Base-by-base conservation (phyloP, 2,329 filamentous ascomycete genomes). In the Neoscytalidium dimidiatum region DNA sequence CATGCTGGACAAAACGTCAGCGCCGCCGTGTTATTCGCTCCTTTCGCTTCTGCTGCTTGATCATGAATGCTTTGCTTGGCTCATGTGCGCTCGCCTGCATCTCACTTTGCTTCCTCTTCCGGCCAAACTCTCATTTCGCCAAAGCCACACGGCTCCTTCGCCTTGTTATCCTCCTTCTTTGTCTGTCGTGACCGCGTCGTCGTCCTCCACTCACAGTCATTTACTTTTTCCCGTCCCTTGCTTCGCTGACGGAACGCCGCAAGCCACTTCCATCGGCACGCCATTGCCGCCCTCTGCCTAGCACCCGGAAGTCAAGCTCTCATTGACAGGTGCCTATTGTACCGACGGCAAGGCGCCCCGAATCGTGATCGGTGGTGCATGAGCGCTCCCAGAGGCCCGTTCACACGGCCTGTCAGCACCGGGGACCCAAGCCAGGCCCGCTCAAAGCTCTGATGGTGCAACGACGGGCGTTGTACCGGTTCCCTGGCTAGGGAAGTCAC, bases 61-160 rank as follows among this genome's bases (percentile, higher is more conserved):
- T 56, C 33, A 28, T 28, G 31, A 29, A 29, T 29, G n/a, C 38
- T 29, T 19, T 26, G n/a, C 35, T 44, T 26, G n/a, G 41, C 56
- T 46, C 56, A 60, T 60, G 56, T 60, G 56, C 35, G 28, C 56
- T 31, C 46, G 56, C 41, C n/a, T 60, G 23, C 13, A 31, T 9
- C 41, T 46, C 56, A 46, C 56, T 11, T 31, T 60, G 21, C 56
- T 60, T 46, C 56, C 56, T 46, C 28, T 60, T 46, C 33, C 28
- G 38, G 56, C 28, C 41, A 13, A 21, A 13, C 19, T 31, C 35
- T 60, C 56, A 60, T 60, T 60, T 60, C 56, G 28, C 28, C n/a
- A 60, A 60, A 48, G 56, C 56, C 56, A 60, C 41, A n/a, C 49
- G 33, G 28, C 49, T 52, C 49, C 49, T 52, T 52, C 49, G 17